Evolutionary conservation across 305 asterid genomes (phyloP).

Genomic region (Andrographis paniculata): DNA sequence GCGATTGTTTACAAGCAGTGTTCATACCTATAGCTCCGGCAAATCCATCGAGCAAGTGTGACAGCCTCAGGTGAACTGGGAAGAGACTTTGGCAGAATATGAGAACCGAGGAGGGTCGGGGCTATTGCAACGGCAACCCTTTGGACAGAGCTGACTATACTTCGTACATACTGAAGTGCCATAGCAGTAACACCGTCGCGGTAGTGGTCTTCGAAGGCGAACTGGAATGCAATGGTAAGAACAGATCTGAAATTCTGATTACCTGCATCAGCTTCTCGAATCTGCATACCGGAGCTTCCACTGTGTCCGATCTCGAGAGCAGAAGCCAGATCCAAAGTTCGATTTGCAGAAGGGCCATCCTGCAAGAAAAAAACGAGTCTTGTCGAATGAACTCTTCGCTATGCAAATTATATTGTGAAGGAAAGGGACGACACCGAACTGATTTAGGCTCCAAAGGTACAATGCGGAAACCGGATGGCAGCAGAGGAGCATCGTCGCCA

Average conservation of each 20-base stretch:
- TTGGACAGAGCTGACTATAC: conserved; percentile 81
- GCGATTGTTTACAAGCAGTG: no score
- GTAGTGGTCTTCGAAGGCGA: conserved; percentile 74
- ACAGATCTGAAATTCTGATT: conserved; percentile 68
- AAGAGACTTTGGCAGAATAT: conserved; percentile 47
- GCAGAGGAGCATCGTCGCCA: conserved; percentile 84
- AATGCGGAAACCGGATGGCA: conserved; percentile 95
- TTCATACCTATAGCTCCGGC: conserved; percentile 81
- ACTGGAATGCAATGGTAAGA: conserved; percentile 90
- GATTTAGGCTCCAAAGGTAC: conserved; percentile 84
- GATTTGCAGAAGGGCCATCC: conserved; percentile 59
- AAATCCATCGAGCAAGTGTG: conserved; percentile 80
- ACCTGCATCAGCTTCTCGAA: conserved; percentile 45
- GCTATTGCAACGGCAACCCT: conserved; percentile 95
- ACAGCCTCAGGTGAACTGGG: conserved; percentile 86
- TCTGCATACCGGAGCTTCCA: conserved; percentile 37
- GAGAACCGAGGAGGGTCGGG: conserved; percentile 59
- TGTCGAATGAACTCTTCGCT: no score
- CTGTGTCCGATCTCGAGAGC: conserved; percentile 76
- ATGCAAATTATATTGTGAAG: background rate
- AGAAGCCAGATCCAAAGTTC: conserved; percentile 85
- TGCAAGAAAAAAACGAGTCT: conserved; percentile 14
- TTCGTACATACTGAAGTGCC: conserved; percentile 94
- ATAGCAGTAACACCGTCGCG: conserved; percentile 78
- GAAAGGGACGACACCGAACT: conserved; percentile 34